Conservation (phyloP, 495 filamentous ascomycete species). For the Gamarada debralockiae region DNA sequence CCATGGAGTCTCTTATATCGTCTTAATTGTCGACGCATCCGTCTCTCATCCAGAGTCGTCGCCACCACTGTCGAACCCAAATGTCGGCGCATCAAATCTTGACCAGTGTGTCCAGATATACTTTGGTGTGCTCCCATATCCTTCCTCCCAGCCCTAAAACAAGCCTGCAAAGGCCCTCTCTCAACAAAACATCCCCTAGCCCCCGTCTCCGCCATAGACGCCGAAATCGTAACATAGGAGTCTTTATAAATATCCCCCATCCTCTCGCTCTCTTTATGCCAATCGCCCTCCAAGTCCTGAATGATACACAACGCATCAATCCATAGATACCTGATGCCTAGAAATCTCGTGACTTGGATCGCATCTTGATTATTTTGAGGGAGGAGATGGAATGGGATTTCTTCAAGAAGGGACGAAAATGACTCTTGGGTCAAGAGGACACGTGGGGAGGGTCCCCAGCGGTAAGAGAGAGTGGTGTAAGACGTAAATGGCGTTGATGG, state of each 20-base stretch:
- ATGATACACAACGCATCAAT: slow-evolving; percentile 2
- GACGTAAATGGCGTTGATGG: too few relatives aligned
- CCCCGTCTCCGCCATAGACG: background rate
- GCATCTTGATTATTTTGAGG: slow-evolving; percentile 1
- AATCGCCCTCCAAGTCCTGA: background rate
- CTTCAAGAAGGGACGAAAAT: background rate
- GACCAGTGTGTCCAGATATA: background rate
- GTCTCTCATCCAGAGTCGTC: background rate
- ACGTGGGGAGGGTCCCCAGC: background rate
- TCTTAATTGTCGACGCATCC: too few relatives aligned
- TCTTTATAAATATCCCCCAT: background rate
- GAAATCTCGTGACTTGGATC: background rate
- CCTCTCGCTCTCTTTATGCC: background rate
- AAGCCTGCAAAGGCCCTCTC: background rate
- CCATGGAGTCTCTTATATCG: too few relatives aligned
- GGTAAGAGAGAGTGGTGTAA: slow-evolving; percentile 1
- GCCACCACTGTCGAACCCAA: background rate
- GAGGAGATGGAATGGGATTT: background rate
- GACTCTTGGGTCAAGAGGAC: background rate
- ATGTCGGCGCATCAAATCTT: background rate
- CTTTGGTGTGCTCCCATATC: too few relatives aligned
- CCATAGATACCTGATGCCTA: slow-evolving; percentile 2
- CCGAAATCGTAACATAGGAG: background rate
- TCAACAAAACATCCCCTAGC: background rate
- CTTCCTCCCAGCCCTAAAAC: background rate